A percentile compares a stretch with the other conserved stretches of the same genome.
Conservation (phyloP, 495 filamentous ascomycete species). For the Talaromyces wortmannii region DNA sequence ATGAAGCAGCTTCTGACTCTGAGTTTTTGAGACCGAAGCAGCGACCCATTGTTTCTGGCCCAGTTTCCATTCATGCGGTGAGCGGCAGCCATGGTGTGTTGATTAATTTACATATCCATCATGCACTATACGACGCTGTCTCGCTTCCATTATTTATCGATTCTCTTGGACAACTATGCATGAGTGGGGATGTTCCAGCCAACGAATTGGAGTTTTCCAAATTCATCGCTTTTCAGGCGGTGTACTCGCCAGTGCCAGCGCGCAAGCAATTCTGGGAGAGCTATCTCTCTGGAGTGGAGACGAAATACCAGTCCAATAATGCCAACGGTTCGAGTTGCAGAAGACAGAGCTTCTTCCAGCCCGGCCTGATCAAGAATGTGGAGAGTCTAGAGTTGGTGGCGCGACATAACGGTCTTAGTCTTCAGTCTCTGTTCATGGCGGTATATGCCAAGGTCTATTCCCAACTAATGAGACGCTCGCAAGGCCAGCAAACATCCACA, state of each 20-base stretch:
- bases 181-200: neutral
- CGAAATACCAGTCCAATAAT: neutral
- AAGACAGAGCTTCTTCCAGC: conserved; percentile 15
- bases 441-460: conserved; percentile 24
- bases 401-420: conserved; percentile 19
- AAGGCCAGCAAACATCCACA: neutral
- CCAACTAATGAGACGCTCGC: neutral
- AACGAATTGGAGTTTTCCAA: conserved; percentile 13
- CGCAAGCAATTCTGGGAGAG: conserved; percentile 24
- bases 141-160: conserved; percentile 21
- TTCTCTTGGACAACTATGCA: conserved; percentile 13
- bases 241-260: conserved; percentile 15
- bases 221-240: conserved; percentile 22
- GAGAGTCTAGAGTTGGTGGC: conserved; percentile 18
- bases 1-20: conserved; percentile 5
- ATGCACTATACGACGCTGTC: conserved; percentile 29
- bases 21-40: neutral
- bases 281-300: conserved; percentile 13
- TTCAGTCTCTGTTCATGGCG: conserved; percentile 27
- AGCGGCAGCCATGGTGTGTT: conserved; percentile 12
- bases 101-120: conserved; percentile 26
- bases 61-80: conserved; percentile 19
- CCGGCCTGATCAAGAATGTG: conserved; percentile 20
- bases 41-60: conserved; percentile 11
- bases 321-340: neutral